Base-by-base conservation (phyloP, 2,329 filamentous ascomycete species). In the Sporothrix dimorphospora region DNA sequence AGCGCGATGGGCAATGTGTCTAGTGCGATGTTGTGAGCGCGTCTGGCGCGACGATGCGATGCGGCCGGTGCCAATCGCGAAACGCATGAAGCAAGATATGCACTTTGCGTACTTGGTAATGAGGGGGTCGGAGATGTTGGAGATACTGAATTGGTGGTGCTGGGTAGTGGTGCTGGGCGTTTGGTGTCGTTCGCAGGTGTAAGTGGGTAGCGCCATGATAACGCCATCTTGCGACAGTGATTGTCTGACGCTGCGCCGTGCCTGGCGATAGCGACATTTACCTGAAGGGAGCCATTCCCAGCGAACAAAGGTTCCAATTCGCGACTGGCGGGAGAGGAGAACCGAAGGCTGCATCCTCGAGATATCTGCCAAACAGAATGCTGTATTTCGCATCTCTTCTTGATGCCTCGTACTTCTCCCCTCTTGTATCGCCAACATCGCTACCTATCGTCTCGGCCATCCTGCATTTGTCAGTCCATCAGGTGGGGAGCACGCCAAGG, bases 161-260 rank as follows among this genome's bases (percentile, higher is more conserved):
- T n/a, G 63, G 8, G 11, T n/a, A 45, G n/a, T n/a, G n/a, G n/a
- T n/a, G n/a, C n/a, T n/a, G n/a, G n/a, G n/a, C n/a, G n/a, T n/a
- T n/a, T 53, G 34, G 34, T 70, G 55, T n/a, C 34, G 42, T 40
- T 27, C 19, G 34, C 45, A 14, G 30, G 14, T 63, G 57, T 63
- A 63, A 42, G 51, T 68, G 47, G 71, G 45, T 72, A 70, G 66
- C 71, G 67, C 67, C 71, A 70, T 72, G 67, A 72, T 72, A 70
- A 70, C 71, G 71, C 53, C 68, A 70, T 72, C 71, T 72, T 72
- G 71, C 71, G 71, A 51, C 59, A 70, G 34, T 55, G 30, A n/a
- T 47, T 59, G 61, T 27, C 49, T 53, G 57, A 53, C 69, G 27
- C 30, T 30, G 67, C 9, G 27, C 21, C 16, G 69, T 51, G 69